Base-by-base conservation (phyloP, 257 asterid genomes). In the Striga asiatica region DNA sequence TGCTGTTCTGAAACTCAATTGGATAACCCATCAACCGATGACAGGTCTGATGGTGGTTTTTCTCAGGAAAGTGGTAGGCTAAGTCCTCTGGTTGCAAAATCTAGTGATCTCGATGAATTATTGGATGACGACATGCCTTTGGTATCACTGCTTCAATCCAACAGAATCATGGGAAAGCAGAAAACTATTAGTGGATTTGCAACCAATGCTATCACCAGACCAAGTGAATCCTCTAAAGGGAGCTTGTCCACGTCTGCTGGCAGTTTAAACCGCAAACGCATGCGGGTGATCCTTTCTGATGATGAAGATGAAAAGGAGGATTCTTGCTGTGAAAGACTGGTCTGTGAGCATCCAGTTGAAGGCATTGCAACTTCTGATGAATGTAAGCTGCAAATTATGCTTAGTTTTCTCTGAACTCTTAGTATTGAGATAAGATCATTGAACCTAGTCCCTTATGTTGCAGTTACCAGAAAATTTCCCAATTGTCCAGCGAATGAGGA, bases 201-300 rank as follows among this genome's bases (percentile, higher is more conserved):
- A 39, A 43, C 61, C 32, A 53, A 61, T 43, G 66, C 67, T 59
- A 66, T 74, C 64, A 46, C 70, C 53, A 53, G 60, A 66, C 71
- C 67, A 65, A 55, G 68, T 50, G 78, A 62, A 42, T 76, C 78
- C 58, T 72, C 79, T 18, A 66, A 66, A 9, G 66, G 65, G 60
- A 77, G 76, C 71, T 45, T 67, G 19, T 78, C 83, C 24, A 71
- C 69, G 58, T 76, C 95, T 64, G 41, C 75, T 56, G 78, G 69
- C 64, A 69, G 82, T 70, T 74, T 73, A 53, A 74, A 73, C 24
- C 79, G 81, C 61, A 92, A 92, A 62, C 97, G 95, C 67, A 67
- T 54, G n/a, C 91, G 86, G n/a, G 61, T 79, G 66, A 66, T 92
- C 65, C 80, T 92, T 42, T 84, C 94, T 62, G 97, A 92, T 64